Conservation (phyloP, 768 basidiomycete species). For the Lanmaoa pseudosensibilis region DNA sequence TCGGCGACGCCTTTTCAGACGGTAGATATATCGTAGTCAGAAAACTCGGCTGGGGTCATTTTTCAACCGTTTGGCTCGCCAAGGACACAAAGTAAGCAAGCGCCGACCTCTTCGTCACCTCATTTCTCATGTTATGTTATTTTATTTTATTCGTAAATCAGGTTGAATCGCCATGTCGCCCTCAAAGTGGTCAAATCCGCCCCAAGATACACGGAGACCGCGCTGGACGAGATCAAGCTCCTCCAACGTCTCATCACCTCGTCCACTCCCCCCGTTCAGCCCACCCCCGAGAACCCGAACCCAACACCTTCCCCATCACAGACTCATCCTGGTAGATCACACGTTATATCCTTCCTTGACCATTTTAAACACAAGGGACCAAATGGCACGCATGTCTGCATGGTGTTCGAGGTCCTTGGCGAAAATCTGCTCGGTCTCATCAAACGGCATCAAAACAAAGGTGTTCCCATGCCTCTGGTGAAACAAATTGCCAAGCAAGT, state of each 20-base stretch:
- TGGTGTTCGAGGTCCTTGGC: conserved; percentile 98
- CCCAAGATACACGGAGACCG: conserved; percentile 94
- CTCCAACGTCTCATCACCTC: conserved; percentile 93
- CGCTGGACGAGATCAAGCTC: conserved; percentile 97
- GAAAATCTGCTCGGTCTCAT: conserved; percentile 95
- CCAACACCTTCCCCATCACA: conserved; percentile 56
- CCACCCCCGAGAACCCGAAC: conserved; percentile 49
- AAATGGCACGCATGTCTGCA: conserved; percentile 97
- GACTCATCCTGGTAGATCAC: conserved; percentile 84
- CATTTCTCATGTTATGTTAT: neutral
- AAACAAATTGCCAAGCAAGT: conserved; percentile 98
- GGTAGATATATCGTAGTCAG: conserved; percentile 87
- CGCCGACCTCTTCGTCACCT: conserved; percentile 1
- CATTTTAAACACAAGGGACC: conserved; percentile 97
- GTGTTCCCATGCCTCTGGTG: conserved; percentile 90
- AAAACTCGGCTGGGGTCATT: conserved; percentile 96
- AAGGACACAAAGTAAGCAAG: conserved; percentile 71
- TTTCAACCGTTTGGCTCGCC: conserved; percentile 91
- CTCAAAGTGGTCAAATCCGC: conserved; percentile 99
- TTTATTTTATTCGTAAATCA: conserved; percentile 37
- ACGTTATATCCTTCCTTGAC: conserved; percentile 97
- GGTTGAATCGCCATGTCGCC: conserved; percentile 94
- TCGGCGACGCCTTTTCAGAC: conserved; percentile 87
- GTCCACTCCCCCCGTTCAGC: conserved; percentile 52
- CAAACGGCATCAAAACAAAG: conserved; percentile 97